Base-by-base conservation (phyloP, 2,329 filamentous ascomycete genomes). In the Rutstroemia sp. region DNA sequence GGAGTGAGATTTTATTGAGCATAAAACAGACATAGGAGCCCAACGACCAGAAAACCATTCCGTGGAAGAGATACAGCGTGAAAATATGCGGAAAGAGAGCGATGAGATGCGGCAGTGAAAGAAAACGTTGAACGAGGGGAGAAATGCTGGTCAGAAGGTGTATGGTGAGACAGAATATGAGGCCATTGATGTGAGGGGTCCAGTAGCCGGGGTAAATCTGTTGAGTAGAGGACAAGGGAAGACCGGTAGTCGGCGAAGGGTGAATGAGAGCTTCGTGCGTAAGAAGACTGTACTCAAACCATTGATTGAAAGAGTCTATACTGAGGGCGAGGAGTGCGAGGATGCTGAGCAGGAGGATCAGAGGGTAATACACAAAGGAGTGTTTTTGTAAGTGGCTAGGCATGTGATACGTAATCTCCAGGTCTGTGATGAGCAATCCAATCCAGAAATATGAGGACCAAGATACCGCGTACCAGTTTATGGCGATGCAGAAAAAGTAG, bases 1-100 rank as follows among this genome's bases (percentile, higher is more conserved):
- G 66, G 14, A 64, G 46, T 7, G 64, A 58, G 9, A 58, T 44
- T 2, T 46, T 49, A 17, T 51, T 58, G 7, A 68, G 40, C 8
- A 57, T 54, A 12, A 68, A 55, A 44, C 59, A 61, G 7, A 62
- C 48, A 54, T 59, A 61, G 16, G 67, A 56, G 16, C 68, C 68
- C 6, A 69, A 40, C 10, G 61, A 60, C 67, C 67, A 70, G 57
- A 69, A 69, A 17, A 70, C 61, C 40, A 70, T 63, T 39, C 75
- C 75, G 60, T 77, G 75, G 49, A 76, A 68, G 7, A 77, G 70
- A 60, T 77, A 77, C 54, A 77, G 74, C 39, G 73, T 77, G 64
- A 76, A 76, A 60, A 76, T 73, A 62, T 77, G 75, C 5, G 75
- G 75, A 63, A 76, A 76, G 17, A 77, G 63, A 46, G 70, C 65